Evolutionary conservation across 2,329 filamentous ascomycete genomes (phyloP).

Genomic region (Scorias spongiosa): DNA sequence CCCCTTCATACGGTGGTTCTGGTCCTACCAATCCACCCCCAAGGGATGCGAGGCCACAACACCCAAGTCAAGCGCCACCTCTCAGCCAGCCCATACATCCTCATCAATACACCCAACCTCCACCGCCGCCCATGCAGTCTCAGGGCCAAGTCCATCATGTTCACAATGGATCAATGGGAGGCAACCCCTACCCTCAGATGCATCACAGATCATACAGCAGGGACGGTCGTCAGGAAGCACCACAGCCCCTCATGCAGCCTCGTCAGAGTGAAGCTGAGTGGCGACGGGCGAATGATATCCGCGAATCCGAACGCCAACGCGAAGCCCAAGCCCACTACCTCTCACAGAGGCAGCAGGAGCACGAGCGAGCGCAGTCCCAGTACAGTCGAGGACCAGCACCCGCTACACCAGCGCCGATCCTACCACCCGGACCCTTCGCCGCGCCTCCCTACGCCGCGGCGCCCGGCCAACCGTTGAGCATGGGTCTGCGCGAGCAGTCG

Average conservation of each 20-base stretch:
- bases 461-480: background rate
- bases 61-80: conserved; percentile 3
- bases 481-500: conserved; percentile 11
- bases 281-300: conserved; percentile 6
- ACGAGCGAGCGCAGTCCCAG: conserved; percentile 2
- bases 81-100: conserved; percentile 8
- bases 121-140: conserved; percentile 10
- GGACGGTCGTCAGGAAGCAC: conserved; percentile 12
- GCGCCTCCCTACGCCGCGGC: conserved; percentile 1
- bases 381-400: background rate
- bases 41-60: conserved; percentile 5
- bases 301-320: conserved; percentile 4
- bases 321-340: conserved; percentile 3
- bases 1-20: conserved; percentile 15
- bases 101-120: conserved; percentile 8
- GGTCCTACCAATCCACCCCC: conserved; percentile 8
- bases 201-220: conserved; percentile 14
- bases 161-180: conserved; percentile 16
- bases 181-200: conserved; percentile 5
- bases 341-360: conserved; percentile 3
- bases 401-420: conserved; percentile 1
- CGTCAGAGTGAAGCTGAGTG: conserved; percentile 1
- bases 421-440: conserved; percentile 1
- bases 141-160: conserved; percentile 16
- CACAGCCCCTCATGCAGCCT: background rate